Conservation (phyloP, 495 filamentous ascomycete species). For the Penicillium ochrochloron region DNA sequence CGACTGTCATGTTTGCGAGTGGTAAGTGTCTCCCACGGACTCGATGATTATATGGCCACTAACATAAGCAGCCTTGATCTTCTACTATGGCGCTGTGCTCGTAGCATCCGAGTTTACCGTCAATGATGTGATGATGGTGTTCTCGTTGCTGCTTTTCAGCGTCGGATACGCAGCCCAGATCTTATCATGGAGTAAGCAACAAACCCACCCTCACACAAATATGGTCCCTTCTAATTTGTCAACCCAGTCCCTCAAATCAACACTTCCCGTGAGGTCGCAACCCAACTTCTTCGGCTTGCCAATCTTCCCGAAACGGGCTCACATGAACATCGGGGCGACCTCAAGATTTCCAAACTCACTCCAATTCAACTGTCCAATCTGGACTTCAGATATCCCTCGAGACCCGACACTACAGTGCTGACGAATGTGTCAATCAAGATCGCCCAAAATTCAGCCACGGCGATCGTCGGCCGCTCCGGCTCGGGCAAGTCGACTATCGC, state of each 20-base stretch:
- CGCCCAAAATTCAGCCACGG: constrained; percentile 62
- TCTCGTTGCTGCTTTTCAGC: constrained; percentile 84
- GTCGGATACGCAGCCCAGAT: constrained; percentile 72
- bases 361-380: constrained; percentile 65
- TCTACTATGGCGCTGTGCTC: constrained; percentile 78
- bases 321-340: constrained; percentile 62
- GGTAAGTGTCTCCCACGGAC: constrained; percentile 36
- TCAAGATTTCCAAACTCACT: constrained; percentile 52
- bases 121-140: constrained; percentile 68
- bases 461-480: constrained; percentile 82
- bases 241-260: constrained; percentile 74
- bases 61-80: constrained; percentile 65
- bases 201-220: not conserved
- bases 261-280: constrained; percentile 70
- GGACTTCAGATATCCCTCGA: constrained; percentile 70
- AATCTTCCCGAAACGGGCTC: constrained; percentile 54
- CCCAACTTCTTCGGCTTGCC: constrained; percentile 73
- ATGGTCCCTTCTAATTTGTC: constrained; percentile 13
- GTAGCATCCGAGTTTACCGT: constrained; percentile 54
- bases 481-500: constrained; percentile 89
- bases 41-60: constrained; percentile 4
- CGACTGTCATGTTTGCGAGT: constrained; percentile 70
- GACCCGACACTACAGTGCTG: constrained; percentile 58
- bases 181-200: constrained; percentile 60
- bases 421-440: constrained; percentile 65